Evolutionary conservation across 148 eudicot species (phyloP), one percentile per base, ranked within the genome.

Genomic region (Rhododendron simsii): DNA sequence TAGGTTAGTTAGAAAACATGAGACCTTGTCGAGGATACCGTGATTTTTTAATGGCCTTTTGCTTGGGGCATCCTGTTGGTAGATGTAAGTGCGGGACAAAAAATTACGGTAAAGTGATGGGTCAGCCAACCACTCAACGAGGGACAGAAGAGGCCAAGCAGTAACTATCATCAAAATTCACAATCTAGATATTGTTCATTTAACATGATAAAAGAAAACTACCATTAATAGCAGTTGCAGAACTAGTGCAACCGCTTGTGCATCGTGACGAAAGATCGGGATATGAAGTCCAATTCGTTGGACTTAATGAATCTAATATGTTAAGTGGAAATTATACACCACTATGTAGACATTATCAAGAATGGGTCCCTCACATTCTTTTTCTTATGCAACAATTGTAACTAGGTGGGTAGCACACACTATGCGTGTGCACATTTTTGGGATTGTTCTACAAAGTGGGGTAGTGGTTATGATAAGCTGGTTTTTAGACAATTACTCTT

Each of bases 161-260:
- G 76, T 4, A 71, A 71, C 37, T 33, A 71, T 71, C 76, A 71
- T 33, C 20, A 71, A 26, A 28, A 33, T 71, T 71, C 39, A 30
- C 76, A 71, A 71, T 26, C 33, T 67, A 10, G 33, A 67, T 67
- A 26, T 5, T 13, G 39, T 71, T 71, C 41, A 33, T 14, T 30
- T 5, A 35, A 35, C n/a, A 75, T 16, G 12, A 75, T 37, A 7
- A 18, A 75, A 23, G 16, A 26, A 35, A 35, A 7, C 4, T 20
- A 37, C 79, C 48, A 75, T 75, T 75, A 75, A 75, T 16, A 75
- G 47, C 45, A 74, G 78, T 74, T 74, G 78, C 47, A 15, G 78
- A 23, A 74, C 78, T 74, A 65, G 71, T 65, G 45, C 78, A 74
- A 35, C 78, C 45, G 10, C 78, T 71, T 10, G 16, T 71, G 76